phyloP scores from a whole-genome alignment of 768 basidiomycete species.

The Tremella fuciformis region DNA sequence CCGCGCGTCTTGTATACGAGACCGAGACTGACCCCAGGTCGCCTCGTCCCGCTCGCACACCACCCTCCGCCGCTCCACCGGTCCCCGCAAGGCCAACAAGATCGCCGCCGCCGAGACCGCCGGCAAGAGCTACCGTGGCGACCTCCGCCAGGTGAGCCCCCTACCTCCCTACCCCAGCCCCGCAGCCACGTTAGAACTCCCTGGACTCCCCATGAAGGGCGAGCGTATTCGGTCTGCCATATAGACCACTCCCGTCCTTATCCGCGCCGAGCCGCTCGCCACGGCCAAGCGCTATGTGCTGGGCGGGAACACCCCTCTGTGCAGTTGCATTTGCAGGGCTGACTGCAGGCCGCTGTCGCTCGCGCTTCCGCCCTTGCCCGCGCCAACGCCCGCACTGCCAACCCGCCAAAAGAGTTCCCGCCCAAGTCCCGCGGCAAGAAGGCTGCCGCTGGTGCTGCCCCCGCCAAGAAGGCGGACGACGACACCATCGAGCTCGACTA shows the following conservation, averaged over 20 bases:
- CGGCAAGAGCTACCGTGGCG: constrained; percentile 51
- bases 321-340: constrained; percentile 9
- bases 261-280: constrained; percentile 2
- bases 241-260: constrained; percentile 17
- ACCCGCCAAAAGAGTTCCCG: constrained; percentile 37
- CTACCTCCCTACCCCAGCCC: background rate
- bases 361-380: constrained; percentile 43
- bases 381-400: constrained; percentile 30
- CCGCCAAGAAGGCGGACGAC: constrained; percentile 32
- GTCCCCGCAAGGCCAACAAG: constrained; percentile 49
- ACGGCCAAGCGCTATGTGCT: constrained; percentile 18
- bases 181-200: constrained; percentile 46
- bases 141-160: constrained; percentile 50
- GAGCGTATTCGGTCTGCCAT: constrained; percentile 44
- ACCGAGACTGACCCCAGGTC: constrained; percentile 23
- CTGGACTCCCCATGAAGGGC: constrained; percentile 43
- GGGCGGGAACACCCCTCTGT: constrained; percentile 22
- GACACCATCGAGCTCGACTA: constrained; percentile 50
- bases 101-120: constrained; percentile 51
- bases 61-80: constrained; percentile 41
- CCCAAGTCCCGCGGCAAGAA: constrained; percentile 39
- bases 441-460: constrained; percentile 11
- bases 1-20: too few relatives aligned
- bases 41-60: constrained; percentile 40
- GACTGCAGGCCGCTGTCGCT: constrained; percentile 46